phyloP scores from a whole-genome alignment of 202 grass and related monocot genomes.

The Brachypodium distachyon region DNA sequence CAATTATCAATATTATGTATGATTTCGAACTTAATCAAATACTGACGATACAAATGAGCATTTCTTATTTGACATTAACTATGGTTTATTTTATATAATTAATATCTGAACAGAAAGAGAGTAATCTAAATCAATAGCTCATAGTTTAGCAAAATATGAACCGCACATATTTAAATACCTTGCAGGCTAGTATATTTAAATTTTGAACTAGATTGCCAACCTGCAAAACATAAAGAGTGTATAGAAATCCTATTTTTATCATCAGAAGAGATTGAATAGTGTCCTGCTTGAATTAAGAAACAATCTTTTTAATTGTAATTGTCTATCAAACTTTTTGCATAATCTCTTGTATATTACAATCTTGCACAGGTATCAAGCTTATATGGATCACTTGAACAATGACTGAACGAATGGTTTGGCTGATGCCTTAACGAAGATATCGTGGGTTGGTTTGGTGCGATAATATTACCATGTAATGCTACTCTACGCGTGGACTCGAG shows the following conservation, averaged over 20 bases:
- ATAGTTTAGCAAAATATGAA: neutral
- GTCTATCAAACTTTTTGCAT: neutral
- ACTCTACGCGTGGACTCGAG: neutral
- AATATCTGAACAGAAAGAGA: neutral
- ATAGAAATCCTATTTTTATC: neutral
- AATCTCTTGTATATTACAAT: neutral
- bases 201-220: neutral
- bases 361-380: conserved; percentile 29
- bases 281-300: neutral
- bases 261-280: neutral
- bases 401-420: conserved; percentile 11
- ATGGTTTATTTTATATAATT: neutral
- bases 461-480: neutral
- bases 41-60: neutral
- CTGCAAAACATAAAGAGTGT: neutral
- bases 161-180: neutral
- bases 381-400: conserved; percentile 30
- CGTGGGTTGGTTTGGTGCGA: neutral
- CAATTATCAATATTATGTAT: neutral
- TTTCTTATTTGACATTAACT: neutral
- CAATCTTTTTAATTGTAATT: neutral
- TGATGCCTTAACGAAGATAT: neutral
- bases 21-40: neutral
- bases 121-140: neutral
- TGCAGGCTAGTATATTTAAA: neutral